Base-by-base conservation (phyloP, 768 basidiomycete genomes). In the Naganishia randhawae region DNA sequence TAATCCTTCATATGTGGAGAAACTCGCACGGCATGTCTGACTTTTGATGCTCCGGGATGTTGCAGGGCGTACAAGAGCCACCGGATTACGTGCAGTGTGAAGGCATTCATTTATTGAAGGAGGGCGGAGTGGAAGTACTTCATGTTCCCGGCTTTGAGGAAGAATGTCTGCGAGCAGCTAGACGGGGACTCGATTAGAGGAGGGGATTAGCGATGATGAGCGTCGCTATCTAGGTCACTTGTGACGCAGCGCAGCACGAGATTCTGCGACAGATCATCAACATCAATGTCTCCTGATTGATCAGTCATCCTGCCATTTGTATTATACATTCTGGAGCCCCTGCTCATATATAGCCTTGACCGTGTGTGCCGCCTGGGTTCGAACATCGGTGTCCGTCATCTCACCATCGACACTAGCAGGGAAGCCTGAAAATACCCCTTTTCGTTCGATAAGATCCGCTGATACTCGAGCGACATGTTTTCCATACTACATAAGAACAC, bases 81-180 rank as follows among this genome's bases (percentile, higher is more conserved):
- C 86, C 86, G 65, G 95, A 98, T 79, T 99, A 97, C 77, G 95
- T 99, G 14, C 83, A 86, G 11, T 98, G 95, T 76, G 89, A 94
- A 79, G 95, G 95, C 7, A 89, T 90, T 4, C 83, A 82, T 69
- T 86, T 85, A 2, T 69, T 81, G 1, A 66, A 75, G 62, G 73
- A 78, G 17, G 79, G 77, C 13, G 77, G 77, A 16, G 75, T 80
- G n/a, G 68, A 71, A 33, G 80, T 81, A 6, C 65, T 69, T 31
- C 62, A 75, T 14, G 72, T 78, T 5, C 63, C 67, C 29, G 88
- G 86, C 2, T 76, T 96, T 50, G 90, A 92, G 74, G 83, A 87
- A 41, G 85, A 89, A 72, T 97, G 95, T 80, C 81, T 98, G 65
- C 81, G 82, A 29, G 88, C 86, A 63, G 96, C 96, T 25, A 85